Conservation (phyloP, 1,284 basidiomycete species). For the Tilletiopsis washingtonensis region DNA sequence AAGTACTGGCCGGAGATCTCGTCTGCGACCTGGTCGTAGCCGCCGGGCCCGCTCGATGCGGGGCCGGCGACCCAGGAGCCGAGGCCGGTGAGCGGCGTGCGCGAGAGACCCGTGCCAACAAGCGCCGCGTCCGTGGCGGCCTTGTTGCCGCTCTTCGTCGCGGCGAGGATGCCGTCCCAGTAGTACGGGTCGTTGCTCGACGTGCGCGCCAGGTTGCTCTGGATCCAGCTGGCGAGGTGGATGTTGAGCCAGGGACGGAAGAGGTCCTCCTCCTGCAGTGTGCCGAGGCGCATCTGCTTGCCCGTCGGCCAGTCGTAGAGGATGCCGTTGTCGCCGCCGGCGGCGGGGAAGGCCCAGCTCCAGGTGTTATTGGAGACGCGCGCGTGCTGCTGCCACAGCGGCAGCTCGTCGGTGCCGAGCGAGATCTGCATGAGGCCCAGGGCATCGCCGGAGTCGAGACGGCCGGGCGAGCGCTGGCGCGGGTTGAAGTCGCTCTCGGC, state of each 20-base stretch:
- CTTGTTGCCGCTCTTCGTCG: constrained; percentile 5
- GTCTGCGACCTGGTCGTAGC: constrained; percentile 31
- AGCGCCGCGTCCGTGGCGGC: background rate
- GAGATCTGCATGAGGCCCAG: constrained; percentile 41
- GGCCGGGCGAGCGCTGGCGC: constrained; percentile 15
- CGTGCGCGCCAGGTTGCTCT: constrained; percentile 36
- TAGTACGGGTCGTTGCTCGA: constrained; percentile 31
- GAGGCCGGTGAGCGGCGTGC: constrained; percentile 20
- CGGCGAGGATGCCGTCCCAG: constrained; percentile 21
- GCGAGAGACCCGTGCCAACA: constrained; percentile 2
- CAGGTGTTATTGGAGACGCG: constrained; percentile 18
- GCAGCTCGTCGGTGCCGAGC: constrained; percentile 23
- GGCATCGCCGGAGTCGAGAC: constrained; percentile 34
- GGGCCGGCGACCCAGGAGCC: constrained; percentile 46
- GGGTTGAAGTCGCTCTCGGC: constrained; percentile 40
- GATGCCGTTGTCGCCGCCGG: constrained; percentile 11
- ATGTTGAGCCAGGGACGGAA: constrained; percentile 43
- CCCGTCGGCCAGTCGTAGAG: constrained; percentile 34
- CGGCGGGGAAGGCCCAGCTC: constrained; percentile 22
- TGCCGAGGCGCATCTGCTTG: constrained; percentile 12
- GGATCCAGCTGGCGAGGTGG: constrained; percentile 42
- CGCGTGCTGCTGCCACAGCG: constrained; percentile 27
- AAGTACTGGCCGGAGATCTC: constrained; percentile 37
- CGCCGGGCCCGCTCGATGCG: constrained; percentile 21
- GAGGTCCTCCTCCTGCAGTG: constrained; percentile 27